These are phyloP conservation scores for Daldinia loculata DNA, from an alignment of 495 filamentous ascomycete species.

Conservation along the genomic window DNA sequence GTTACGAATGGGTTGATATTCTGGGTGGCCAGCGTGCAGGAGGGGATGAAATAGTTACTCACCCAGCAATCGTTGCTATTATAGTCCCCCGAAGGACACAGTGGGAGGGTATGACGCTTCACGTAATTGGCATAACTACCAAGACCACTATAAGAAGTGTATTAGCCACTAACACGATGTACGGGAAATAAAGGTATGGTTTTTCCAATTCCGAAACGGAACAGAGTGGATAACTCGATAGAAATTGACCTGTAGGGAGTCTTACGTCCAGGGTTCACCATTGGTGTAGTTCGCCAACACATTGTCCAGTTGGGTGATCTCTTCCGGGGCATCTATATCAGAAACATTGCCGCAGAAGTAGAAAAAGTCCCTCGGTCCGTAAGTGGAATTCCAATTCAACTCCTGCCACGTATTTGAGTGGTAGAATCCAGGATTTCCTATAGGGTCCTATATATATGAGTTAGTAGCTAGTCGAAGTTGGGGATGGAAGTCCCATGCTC, in stretches of 20 bases:
- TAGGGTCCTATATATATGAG: conserved; percentile 41
- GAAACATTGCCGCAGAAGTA: conserved; percentile 61
- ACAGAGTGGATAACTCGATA: not conserved
- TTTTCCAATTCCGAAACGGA: no score
- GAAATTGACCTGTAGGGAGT: not conserved
- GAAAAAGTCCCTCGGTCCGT: conserved; percentile 56
- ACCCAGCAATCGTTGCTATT: conserved; percentile 56
- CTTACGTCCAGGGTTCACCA: conserved; percentile 57
- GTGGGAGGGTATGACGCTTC: conserved; percentile 51
- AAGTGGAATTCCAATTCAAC: conserved; percentile 53
- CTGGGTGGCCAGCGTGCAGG: not conserved
- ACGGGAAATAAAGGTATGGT: not conserved
- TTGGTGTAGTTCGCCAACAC: conserved; percentile 54
- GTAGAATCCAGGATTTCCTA: conserved; percentile 59
- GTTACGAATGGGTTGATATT: not conserved
- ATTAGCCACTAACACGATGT: conserved; percentile 2
- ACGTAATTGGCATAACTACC: conserved; percentile 60
- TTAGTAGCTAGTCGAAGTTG: not conserved
- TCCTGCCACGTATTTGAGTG: conserved; percentile 61
- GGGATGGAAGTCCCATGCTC: not conserved
- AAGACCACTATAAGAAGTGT: conserved; percentile 37
- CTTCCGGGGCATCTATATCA: conserved; percentile 53
- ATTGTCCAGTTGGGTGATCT: conserved; percentile 53
- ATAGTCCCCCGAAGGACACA: conserved; percentile 53
- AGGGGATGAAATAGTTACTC: conserved; percentile 5